Base-by-base conservation (phyloP, 2,329 filamentous ascomycete species). In the Sphaerulina musiva region DNA sequence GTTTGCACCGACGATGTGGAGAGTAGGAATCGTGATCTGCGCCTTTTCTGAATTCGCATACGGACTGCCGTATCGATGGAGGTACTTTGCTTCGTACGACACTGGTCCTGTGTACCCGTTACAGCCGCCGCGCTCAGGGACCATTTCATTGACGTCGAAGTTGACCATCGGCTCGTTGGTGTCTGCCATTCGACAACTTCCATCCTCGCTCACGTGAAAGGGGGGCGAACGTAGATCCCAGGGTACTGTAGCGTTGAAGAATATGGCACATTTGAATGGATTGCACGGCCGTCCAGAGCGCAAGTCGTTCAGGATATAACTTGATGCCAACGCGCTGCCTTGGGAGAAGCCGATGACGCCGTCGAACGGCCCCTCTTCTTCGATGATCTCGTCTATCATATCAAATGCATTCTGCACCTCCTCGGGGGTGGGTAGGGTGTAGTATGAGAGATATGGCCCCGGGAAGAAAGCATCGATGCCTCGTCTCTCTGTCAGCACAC, bases 341-440 rank as follows among this genome's bases (percentile, higher is more conserved):
- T 53, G 51, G 3, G 36, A 42, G 38, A 53, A 53, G 12, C 45
- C 51, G 23, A 53, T 53, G 8, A 53, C 48, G 6, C 34, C 51
- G 43, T 53, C 51, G 17, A 42, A 53, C 26, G 51, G 51, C 20
- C 51, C 51, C 8, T 53, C 51, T 4, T 47, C 38, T 9, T 53
- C 51, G 39, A 53, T 44, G 2, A 53, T 32, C 31, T 53, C 51
- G 7, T 40, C 44, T 10, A 53, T 29, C 23, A 48, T 48, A 6
- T 53, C 51, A 17, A 48, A 36, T 34, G 51, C 44, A n/a, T 48
- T 46, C 20, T 17, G 26, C 50, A 53, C 38, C 32, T 26, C 34
- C 14, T 53, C 50, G 2, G 50, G 31, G 6, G 31, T 53, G 23
- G 46, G 46, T 43, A 34, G 38, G 29, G 40, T 43, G 23, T 46